Base-by-base conservation (phyloP, 2,329 filamentous ascomycete genomes). In the Curvularia eragrostidis region DNA sequence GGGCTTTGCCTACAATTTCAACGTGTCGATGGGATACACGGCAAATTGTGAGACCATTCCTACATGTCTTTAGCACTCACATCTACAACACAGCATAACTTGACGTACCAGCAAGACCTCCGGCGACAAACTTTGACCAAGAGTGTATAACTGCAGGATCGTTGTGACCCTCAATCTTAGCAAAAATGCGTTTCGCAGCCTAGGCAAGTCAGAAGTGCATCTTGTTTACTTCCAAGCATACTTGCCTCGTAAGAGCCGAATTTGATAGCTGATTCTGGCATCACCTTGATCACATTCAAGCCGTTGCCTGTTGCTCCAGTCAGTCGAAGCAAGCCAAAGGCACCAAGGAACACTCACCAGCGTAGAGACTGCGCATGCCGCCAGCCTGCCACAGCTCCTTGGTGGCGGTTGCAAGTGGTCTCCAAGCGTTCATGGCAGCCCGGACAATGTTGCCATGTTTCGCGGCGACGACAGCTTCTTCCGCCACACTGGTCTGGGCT, bases 211-310 rank as follows among this genome's bases (percentile, higher is more conserved):
- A 69, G 64, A 23, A 34, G 26, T 36, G 46, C 8, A 38, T 30
- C 41, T 48, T 24, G 12, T 42, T 38, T 54, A 38, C 21, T 43
- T 34, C 41, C 55, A 19, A 38, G 3, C 19, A 49, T 53, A 61
- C 78, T 69, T 75, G 85, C 86, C 80, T 99, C 95, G 73, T 97
- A 99, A 19, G 93, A 94, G 59, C 95, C 95, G 75, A 99, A 99
- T 78, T 97, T 96, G 74, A 99, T 97, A 24, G 95, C 94, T 26
- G 94, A 97, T 80, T 99, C 95, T 0, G 95, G 95, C 92, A 98
- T 97, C 59, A 99, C 95, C 78, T 99, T 99, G 71, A 97, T 78
- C 2, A 99, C 93, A 68, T 99, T 99, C 67, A 99, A 82, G 3
- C 95, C 95, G 72, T 99, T 99, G 36, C 95, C 93, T 96, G 67